phyloP scores from a whole-genome alignment of 495 filamentous ascomycete genomes.

The Neurospora sublineolata region DNA sequence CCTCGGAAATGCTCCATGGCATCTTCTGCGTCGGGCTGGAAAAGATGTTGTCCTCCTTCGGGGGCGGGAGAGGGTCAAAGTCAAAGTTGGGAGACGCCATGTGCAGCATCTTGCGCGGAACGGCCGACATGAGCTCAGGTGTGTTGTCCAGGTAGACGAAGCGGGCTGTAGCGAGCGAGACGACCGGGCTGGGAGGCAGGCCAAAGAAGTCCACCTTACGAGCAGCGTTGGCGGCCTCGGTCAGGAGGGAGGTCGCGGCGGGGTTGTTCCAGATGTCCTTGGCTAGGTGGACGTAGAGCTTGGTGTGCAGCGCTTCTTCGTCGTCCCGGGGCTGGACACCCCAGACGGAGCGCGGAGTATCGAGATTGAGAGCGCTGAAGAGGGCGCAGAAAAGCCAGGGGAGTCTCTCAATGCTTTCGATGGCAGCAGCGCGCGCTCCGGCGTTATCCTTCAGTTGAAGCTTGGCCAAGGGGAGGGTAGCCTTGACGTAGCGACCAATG shows the following conservation, averaged over 20 bases:
- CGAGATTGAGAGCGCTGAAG: conserved; percentile 63
- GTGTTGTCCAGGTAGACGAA: conserved; percentile 70
- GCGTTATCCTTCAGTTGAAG: conserved; percentile 54
- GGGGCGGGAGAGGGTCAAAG: conserved; percentile 61
- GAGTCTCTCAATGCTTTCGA: conserved; percentile 52
- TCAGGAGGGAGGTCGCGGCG: conserved; percentile 55
- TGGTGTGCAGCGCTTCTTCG: conserved; percentile 60
- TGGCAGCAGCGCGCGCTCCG: conserved; percentile 50
- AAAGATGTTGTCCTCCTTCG: conserved; percentile 32
- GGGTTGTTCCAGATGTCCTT: conserved; percentile 89
- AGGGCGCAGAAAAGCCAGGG: conserved; percentile 75
- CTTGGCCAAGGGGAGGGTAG: conserved; percentile 63
- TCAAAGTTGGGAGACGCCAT: conserved; percentile 40
- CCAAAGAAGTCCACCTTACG: conserved; percentile 25
- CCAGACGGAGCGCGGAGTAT: conserved; percentile 70
- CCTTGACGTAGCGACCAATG: conserved; percentile 50
- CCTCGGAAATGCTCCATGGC: conserved; percentile 16
- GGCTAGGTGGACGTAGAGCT: conserved; percentile 66
- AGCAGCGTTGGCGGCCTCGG: conserved; percentile 53
- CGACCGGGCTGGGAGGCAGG: conserved; percentile 31
- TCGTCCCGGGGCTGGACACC: conserved; percentile 55
- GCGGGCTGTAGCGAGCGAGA: conserved; percentile 51
- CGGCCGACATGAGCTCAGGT: conserved; percentile 47
- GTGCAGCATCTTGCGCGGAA: conserved; percentile 43
- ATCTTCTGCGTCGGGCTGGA: conserved; percentile 26